Evolutionary conservation across 257 asterid genomes (phyloP).

Genomic region (Perilla frutescens): DNA sequence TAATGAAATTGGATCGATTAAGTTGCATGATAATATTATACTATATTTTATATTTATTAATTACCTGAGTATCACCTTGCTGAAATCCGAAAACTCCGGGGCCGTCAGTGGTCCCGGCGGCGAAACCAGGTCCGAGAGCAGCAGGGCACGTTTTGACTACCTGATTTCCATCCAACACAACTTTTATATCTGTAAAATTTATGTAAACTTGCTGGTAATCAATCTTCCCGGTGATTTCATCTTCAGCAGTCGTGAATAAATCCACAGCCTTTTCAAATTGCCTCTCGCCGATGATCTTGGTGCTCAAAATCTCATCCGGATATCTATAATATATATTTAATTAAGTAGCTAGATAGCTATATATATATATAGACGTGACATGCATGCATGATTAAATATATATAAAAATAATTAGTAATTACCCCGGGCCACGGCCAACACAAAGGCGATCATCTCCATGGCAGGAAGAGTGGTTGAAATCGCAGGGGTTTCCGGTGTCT

Average conservation of each 20-base stretch:
- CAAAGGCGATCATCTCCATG: constrained; percentile 66
- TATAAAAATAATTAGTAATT: neutral
- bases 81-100: constrained; percentile 69
- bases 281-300: constrained; percentile 66
- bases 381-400: too few relatives aligned
- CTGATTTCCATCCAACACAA: constrained; percentile 47
- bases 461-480: constrained; percentile 68
- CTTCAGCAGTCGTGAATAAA: constrained; percentile 49
- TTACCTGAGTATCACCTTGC: constrained; percentile 65
- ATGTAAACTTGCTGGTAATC: constrained; percentile 54
- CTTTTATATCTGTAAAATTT: constrained; percentile 54
- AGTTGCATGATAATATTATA: too few relatives aligned
- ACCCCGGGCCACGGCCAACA: constrained; percentile 74
- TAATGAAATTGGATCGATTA: too few relatives aligned
- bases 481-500: constrained; percentile 64
- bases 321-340: constrained; percentile 35
- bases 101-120: constrained; percentile 80
- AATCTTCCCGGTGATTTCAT: constrained; percentile 57
- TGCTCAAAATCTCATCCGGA: constrained; percentile 68
- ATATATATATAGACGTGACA: neutral
- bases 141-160: constrained; percentile 71
- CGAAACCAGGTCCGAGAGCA: constrained; percentile 69
- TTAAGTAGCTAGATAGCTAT: too few relatives aligned
- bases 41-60: too few relatives aligned
- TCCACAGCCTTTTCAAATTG: constrained; percentile 63